These are phyloP conservation scores for Artemisia annua DNA, from an alignment of 129 eudicot species.

Conservation along the genomic window DNA sequence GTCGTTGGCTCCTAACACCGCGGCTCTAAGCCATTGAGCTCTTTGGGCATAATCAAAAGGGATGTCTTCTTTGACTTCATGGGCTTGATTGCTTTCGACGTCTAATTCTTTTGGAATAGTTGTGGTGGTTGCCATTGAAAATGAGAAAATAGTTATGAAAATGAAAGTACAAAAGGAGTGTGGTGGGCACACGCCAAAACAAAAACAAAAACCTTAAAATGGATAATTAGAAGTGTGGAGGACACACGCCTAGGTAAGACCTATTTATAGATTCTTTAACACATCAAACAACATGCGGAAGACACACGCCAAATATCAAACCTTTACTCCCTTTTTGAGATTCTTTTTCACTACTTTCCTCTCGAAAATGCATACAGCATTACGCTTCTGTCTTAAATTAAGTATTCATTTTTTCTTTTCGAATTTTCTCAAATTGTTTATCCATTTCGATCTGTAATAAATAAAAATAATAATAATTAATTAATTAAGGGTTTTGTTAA, in stretches of 20 bases:
- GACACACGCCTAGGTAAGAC: background rate
- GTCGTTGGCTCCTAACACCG: conserved; percentile 59
- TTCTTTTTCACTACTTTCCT: too few relatives aligned
- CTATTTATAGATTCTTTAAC: background rate
- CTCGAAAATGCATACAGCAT: too few relatives aligned
- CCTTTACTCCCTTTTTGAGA: too few relatives aligned
- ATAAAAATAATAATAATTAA: too few relatives aligned
- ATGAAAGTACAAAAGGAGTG: background rate
- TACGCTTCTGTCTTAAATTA: too few relatives aligned
- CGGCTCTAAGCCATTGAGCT: conserved; percentile 59
- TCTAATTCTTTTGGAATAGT: background rate
- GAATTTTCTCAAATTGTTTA: too few relatives aligned
- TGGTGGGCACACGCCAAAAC: conserved; percentile 7
- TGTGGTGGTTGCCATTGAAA: background rate
- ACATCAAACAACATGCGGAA: too few relatives aligned
- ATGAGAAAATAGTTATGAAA: background rate
- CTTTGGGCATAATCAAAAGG: conserved; percentile 23
- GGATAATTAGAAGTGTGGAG: conserved; percentile 1
- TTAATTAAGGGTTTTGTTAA: too few relatives aligned
- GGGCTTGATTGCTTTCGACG: background rate
- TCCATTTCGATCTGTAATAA: too few relatives aligned
- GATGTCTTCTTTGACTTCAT: background rate
- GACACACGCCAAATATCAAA: too few relatives aligned
- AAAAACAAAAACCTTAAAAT: background rate
- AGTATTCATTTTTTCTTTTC: too few relatives aligned